Evolutionary conservation across 2,329 filamentous ascomycete species (phyloP), one percentile per base, ranked within the genome.

Genomic region (Phaeomoniella chlamydospora): DNA sequence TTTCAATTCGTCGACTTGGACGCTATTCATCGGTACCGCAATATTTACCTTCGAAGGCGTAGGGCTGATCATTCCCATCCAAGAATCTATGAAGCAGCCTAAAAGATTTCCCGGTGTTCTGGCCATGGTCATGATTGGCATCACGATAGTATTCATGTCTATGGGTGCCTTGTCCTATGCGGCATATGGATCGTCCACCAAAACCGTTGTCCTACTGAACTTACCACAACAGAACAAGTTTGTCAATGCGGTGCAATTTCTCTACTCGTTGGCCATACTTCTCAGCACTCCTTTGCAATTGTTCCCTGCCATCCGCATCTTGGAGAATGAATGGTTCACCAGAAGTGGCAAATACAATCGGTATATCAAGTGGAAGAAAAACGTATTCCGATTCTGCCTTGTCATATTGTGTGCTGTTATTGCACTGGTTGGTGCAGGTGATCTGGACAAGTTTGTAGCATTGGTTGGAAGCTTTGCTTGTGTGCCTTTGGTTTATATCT

Each of bases 281-380:
- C 71, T 98, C 9, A 94, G 85, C 22, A 98, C 90, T 0, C 90
- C 90, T 4, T 65, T 98, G 39, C 92, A 98, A 54, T 87, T 98
- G 46, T 98, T 96, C 67, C 90, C 90, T 0, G 90, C 90, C 31
- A 96, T 98, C 50, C 81, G 88, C 52, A 98, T 98, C 51, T 85
- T 84, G 19, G 87, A 93, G 59, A 94, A 93, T 48, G 85, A 86
- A 45, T 68, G 96, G 4, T 98, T 96, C 58, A 93, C 83, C 15
- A 72, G 81, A 52, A 94, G 86, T 43, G 87, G 90, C 48, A 98
- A 98, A 61, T 94, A 94, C 63, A 94, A 96, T 54, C 87, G 86
- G 1, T 90, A 84, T 53, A 93, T 98, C 67, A 98, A 98, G 65
- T 98, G 90, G 90, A 83, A 96, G 69, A 98, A 98, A 75, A 98